Evolutionary conservation across 768 basidiomycete species (phyloP).

Genomic region (Tulasnella sp.): DNA sequence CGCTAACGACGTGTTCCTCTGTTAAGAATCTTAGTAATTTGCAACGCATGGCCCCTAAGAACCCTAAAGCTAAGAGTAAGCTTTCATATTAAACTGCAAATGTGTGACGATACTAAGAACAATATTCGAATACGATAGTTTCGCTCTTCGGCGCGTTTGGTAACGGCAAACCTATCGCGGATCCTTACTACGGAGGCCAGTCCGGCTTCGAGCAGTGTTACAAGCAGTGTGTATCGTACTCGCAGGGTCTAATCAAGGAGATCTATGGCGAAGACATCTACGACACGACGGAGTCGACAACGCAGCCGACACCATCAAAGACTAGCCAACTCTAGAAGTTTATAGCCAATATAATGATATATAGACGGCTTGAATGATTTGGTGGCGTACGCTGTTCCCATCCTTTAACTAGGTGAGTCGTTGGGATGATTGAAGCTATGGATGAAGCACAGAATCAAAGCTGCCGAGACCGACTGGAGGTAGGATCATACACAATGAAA

Average conservation of each 20-base stretch:
- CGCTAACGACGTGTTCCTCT: too few species aligned
- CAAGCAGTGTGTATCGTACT: conserved; percentile 18
- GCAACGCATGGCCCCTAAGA: conserved; percentile 16
- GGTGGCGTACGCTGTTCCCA: too few species aligned
- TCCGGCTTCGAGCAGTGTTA: conserved; percentile 17
- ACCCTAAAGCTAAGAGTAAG: conserved; percentile 13
- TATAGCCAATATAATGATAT: too few species aligned
- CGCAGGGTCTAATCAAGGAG: conserved; percentile 12
- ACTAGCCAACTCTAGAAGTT: too few species aligned
- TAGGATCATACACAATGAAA: too few species aligned
- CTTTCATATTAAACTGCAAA: neutral
- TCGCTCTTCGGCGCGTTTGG: conserved; percentile 18
- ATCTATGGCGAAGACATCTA: conserved; percentile 10
- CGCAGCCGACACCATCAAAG: too few species aligned
- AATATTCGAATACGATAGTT: neutral
- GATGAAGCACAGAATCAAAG: too few species aligned
- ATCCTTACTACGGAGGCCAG: conserved; percentile 18
- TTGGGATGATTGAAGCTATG: too few species aligned
- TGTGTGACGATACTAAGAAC: neutral
- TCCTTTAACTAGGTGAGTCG: too few species aligned
- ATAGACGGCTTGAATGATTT: too few species aligned
- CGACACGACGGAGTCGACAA: too few species aligned
- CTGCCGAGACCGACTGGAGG: too few species aligned
- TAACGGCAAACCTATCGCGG: conserved; percentile 16
- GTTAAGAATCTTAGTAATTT: conserved; percentile 19